Evolutionary conservation across 1,284 basidiomycete species (phyloP), one percentile per base, ranked within the genome.

Genomic region (Apiotrichum montevideense): DNA sequence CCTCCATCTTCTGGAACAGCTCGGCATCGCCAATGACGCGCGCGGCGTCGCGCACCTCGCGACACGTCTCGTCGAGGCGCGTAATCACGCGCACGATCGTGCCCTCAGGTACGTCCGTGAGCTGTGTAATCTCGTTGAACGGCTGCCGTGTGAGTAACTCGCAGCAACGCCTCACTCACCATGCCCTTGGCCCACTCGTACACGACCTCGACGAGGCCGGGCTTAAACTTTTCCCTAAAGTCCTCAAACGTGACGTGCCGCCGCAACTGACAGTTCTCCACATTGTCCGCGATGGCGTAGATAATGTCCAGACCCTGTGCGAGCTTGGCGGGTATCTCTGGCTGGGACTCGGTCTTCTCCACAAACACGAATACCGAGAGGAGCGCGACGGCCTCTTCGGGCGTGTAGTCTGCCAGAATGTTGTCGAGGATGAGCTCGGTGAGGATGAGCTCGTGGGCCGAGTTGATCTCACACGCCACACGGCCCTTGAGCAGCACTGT

Each of bases 401-500:
- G 90, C 51, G 91, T 89, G 74, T 91, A 98, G 15, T 81, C 80
- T 3, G 90, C 89, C 14, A 98, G 81, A 4, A 88, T 87, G 70
- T 98, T 98, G 71, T 98, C 96, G 52, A 98, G 82, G 56, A 99
- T 96, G 39, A 99, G 83, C 70, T 99, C 96, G 1, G 96, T 98
- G 45, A 98, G 80, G 41, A 98, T 85, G 33, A 99, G 86, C 69
- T 96, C 93, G 66, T 93, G 93, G 3, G 88, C 91, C 5, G 94
- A 97, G 74, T 98, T 98, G 75, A 99, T 97, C 91, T 98, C 96
- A 79, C 96, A 98, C 21, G 96, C 96, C 9, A 98, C 96, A 47
- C 96, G 84, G 10, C 96, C 96, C 73, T 99, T 99, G 58, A 98
- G 82, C 32, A 93, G 82, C 1, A 99, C 94, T 0, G 93, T 98